These are phyloP conservation scores for Hypomontagnella submonticulosa DNA, from an alignment of 495 filamentous ascomycete species.

Conservation along the genomic window DNA sequence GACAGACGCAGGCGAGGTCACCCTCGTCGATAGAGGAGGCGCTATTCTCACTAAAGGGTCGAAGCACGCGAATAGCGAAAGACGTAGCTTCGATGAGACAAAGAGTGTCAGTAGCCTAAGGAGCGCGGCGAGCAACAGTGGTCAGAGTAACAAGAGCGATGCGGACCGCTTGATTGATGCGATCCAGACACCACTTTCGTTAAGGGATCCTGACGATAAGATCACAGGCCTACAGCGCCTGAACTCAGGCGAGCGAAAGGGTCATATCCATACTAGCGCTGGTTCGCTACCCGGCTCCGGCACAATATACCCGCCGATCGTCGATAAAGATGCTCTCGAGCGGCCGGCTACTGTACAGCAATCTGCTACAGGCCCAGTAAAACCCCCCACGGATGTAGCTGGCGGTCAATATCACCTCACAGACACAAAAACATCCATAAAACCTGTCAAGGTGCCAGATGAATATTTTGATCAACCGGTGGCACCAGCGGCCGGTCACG, in stretches of 20 bases:
- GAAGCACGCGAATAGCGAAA: conserved; percentile 30
- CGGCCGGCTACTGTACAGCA: neutral
- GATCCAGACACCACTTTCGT: conserved; percentile 69
- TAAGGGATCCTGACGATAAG: conserved; percentile 54
- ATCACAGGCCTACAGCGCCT: conserved; percentile 21
- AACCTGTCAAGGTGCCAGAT: conserved; percentile 54
- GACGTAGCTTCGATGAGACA: conserved; percentile 54
- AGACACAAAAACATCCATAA: conserved; percentile 52
- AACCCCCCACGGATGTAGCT: conserved; percentile 10
- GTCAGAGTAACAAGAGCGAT: conserved; percentile 70
- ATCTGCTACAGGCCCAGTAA: conserved; percentile 5
- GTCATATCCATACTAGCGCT: conserved; percentile 35
- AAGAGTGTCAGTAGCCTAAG: conserved; percentile 62
- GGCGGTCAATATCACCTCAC: conserved; percentile 46
- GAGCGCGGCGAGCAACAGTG: conserved; percentile 65
- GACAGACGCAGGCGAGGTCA: conserved; percentile 63
- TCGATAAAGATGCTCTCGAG: conserved; percentile 1
- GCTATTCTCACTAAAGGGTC: conserved; percentile 29
- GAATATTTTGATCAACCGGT: conserved; percentile 45
- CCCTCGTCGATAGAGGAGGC: conserved; percentile 63
- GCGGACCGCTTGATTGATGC: conserved; percentile 80
- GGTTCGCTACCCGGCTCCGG: conserved; percentile 12
- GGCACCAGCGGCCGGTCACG: conserved; percentile 23
- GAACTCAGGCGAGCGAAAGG: conserved; percentile 36
- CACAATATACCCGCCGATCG: neutral